Percentiles rank a stretch among this genome's conserved stretches.
Evolutionary conservation across 2,329 filamentous ascomycete species (phyloP).

Genomic region (Sporothrix protearum): DNA sequence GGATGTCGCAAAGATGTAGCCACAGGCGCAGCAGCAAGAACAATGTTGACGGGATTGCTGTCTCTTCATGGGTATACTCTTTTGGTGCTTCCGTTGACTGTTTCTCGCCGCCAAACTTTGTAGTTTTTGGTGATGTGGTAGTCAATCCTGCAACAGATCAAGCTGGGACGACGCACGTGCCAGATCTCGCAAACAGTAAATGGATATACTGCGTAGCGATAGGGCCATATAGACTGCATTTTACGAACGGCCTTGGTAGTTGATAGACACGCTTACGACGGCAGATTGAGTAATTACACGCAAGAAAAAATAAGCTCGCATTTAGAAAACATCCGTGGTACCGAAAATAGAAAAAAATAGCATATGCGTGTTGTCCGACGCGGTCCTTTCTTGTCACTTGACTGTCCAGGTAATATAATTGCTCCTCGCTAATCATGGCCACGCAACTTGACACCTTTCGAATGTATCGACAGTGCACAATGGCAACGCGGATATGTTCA

Average conservation of each 20-base stretch:
- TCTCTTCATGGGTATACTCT: background rate
- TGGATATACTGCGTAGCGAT: no score
- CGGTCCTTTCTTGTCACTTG: background rate
- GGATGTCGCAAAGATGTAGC: background rate
- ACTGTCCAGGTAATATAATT: no score
- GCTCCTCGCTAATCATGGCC: no score
- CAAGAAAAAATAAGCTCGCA: background rate
- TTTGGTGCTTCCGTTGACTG: background rate
- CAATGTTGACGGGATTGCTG: background rate
- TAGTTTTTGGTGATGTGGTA: no score
- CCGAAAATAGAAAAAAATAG: background rate
- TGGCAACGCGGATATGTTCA: no score
- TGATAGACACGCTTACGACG: background rate
- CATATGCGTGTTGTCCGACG: background rate
- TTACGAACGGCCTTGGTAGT: background rate
- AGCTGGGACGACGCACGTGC: no score
- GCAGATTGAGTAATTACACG: background rate
- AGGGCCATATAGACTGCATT: no score
- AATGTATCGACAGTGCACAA: no score
- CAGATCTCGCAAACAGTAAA: no score
- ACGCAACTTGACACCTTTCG: no score
- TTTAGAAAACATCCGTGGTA: background rate
- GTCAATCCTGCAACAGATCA: background rate
- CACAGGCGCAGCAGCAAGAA: background rate
- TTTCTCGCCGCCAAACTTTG: background rate